Evolutionary conservation across 75 land plant species (phyloP), one percentile per base, ranked within the genome.

Genomic region (Picea sitchensis): DNA sequence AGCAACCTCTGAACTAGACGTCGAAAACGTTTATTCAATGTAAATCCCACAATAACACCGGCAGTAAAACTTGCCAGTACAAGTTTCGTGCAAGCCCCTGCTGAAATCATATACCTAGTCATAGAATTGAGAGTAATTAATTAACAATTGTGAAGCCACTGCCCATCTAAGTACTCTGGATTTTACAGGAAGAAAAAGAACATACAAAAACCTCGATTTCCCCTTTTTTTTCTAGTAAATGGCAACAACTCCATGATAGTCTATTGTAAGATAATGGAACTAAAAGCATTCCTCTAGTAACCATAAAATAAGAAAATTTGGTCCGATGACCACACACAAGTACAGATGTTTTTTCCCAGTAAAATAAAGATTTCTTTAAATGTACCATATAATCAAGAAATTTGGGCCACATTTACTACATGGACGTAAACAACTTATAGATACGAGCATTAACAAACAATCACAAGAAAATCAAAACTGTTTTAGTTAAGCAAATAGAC

Each of bases 11-110:
- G 78, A 41, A 84, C 83, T 88, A 85, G 84, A 18, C 85, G 65
- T 17, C 81, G 51, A 7, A 91, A 77, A 2, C 87, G 84, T 36
- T 80, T 78, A 78, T 86, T 88, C 58, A 88, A 79, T 3, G 90
- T 84, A 63, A 82, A 91, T 41, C 92, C 92, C 80, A 84, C 86
- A 17, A 86, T 26, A 14, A 91, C 82, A 41, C 92, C 92, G 61
- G 78, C 84, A 57, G 38, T 78, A 32, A 91, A 91, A 80, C 32
- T 83, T 72, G 83, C 23, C 2, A 86, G 82, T 77, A 88, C 85
- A 4, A 88, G 64, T 85, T 91, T 91, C 12, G 88, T 77, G 58
- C 92, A 88, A 54, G 90, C 86, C 82, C 83, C 78, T n/a, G 84
- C 18, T 20, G 92, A 91, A 36, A 91, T 88, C 58, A 81, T 78